These are phyloP conservation scores for Hyaloscypha hepaticicola DNA, from an alignment of 495 filamentous ascomycete species.

Conservation along the genomic window DNA sequence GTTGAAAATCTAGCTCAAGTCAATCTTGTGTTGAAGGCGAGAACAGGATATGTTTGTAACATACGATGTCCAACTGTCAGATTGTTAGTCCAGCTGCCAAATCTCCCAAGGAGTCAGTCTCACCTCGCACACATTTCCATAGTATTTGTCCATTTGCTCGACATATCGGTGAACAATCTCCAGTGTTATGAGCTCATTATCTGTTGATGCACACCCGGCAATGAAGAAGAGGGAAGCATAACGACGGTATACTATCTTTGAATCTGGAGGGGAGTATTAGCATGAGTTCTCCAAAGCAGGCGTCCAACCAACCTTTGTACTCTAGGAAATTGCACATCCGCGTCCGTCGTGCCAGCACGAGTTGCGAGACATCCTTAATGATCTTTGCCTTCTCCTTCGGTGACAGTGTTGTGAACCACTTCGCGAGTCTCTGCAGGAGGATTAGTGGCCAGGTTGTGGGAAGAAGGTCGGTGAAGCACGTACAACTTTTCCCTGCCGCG, in stretches of 20 bases:
- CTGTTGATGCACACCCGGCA: constrained; percentile 87
- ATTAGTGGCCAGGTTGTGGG: constrained; percentile 36
- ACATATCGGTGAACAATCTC: constrained; percentile 99
- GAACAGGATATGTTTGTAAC: neutral
- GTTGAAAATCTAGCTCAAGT: constrained; percentile 72
- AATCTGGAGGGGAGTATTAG: constrained; percentile 57
- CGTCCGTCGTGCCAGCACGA: constrained; percentile 90
- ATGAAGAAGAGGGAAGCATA: constrained; percentile 99
- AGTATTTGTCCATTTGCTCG: constrained; percentile 99
- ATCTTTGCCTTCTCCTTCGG: constrained; percentile 99
- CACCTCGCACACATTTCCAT: constrained; percentile 95
- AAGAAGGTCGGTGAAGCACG: constrained; percentile 42
- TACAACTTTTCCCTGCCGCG: constrained; percentile 98
- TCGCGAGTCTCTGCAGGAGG: constrained; percentile 78
- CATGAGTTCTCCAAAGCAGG: constrained; percentile 3
- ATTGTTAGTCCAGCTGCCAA: neutral
- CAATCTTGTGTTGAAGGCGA: neutral
- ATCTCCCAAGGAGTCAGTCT: neutral
- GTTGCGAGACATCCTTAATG: constrained; percentile 98
- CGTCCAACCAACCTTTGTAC: constrained; percentile 74
- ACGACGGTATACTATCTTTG: constrained; percentile 96
- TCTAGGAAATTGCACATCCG: constrained; percentile 99
- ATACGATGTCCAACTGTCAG: constrained; percentile 66
- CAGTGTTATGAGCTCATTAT: constrained; percentile 97
- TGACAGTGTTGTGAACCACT: constrained; percentile 99